phyloP scores from a whole-genome alignment of 192 early-diverging fungal species.

The Phlyctochytrium arcticum region DNA sequence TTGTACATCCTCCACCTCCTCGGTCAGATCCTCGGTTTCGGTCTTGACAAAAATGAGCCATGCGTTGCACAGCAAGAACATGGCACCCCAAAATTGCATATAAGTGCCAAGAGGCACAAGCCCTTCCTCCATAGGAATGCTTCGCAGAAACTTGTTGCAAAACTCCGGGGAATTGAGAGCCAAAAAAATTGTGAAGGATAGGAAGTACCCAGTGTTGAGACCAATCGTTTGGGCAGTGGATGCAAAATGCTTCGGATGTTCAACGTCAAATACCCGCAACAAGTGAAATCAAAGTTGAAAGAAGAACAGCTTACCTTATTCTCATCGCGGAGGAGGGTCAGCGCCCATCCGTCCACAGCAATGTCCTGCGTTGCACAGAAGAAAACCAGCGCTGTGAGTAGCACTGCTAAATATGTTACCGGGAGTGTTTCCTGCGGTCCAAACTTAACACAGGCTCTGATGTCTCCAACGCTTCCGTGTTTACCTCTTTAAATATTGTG shows the following conservation, averaged over 20 bases:
- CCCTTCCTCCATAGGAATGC: conserved; percentile 58
- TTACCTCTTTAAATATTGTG: conserved; percentile 52
- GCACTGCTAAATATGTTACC: conserved; percentile 63
- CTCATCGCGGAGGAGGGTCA: conserved; percentile 86
- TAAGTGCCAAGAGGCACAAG: conserved; percentile 80
- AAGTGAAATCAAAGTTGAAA: background rate
- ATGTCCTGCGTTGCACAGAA: conserved; percentile 89
- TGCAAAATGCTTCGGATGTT: background rate
- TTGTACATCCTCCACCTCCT: conserved; percentile 29
- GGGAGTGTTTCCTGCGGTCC: conserved; percentile 36
- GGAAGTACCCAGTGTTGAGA: conserved; percentile 90
- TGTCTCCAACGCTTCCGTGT: conserved; percentile 23
- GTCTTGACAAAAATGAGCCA: conserved; percentile 76
- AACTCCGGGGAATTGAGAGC: conserved; percentile 94
- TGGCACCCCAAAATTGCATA: conserved; percentile 88
- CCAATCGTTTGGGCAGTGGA: conserved; percentile 94
- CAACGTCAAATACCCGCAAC: background rate
- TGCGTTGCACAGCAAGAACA: conserved; percentile 83
- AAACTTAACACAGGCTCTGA: background rate
- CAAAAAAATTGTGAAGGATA: conserved; percentile 95
- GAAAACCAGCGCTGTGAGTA: conserved; percentile 84
- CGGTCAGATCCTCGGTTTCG: conserved; percentile 41
- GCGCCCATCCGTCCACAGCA: conserved; percentile 84
- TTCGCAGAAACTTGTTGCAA: conserved; percentile 83
- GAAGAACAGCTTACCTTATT: conserved; percentile 51